A percentile compares a stretch with the other conserved stretches of the same genome.
Conservation (phyloP, 306 rosid species). For the Vigna nakashimae region DNA sequence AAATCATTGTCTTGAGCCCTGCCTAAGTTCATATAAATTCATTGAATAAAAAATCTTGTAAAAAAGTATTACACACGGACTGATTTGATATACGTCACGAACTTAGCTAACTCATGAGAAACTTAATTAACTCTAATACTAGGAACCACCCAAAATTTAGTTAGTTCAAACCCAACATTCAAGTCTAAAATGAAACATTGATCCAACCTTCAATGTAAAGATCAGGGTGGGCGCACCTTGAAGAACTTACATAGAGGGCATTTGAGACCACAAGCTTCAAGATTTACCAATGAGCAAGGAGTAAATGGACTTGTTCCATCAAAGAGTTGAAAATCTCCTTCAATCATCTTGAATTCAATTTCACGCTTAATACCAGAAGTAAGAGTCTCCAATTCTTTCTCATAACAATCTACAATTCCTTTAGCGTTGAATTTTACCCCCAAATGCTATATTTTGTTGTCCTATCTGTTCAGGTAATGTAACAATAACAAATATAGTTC, state of each 20-base stretch:
- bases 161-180: not conserved
- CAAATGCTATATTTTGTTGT: constrained; percentile 83
- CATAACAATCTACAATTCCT: constrained; percentile 88
- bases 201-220: not conserved
- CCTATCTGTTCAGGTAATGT: constrained; percentile 65
- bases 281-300: not conserved
- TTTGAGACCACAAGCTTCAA: constrained; percentile 11
- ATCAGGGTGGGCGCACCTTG: not conserved
- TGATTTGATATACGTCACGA: too few relatives aligned
- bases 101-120: too few relatives aligned
- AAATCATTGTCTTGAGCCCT: too few relatives aligned
- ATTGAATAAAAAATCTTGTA: too few relatives aligned
- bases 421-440: constrained; percentile 82
- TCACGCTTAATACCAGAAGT: constrained; percentile 73
- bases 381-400: constrained; percentile 66
- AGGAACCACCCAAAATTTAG: not conserved
- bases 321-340: constrained; percentile 89
- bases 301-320: constrained; percentile 56
- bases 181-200: not conserved
- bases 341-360: constrained; percentile 81
- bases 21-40: too few relatives aligned
- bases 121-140: too few relatives aligned
- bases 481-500: constrained; percentile 27
- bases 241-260: not conserved
- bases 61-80: too few relatives aligned